phyloP scores from a whole-genome alignment of 805 yeast genomes.

The Wickerhamiella spandovensis region DNA sequence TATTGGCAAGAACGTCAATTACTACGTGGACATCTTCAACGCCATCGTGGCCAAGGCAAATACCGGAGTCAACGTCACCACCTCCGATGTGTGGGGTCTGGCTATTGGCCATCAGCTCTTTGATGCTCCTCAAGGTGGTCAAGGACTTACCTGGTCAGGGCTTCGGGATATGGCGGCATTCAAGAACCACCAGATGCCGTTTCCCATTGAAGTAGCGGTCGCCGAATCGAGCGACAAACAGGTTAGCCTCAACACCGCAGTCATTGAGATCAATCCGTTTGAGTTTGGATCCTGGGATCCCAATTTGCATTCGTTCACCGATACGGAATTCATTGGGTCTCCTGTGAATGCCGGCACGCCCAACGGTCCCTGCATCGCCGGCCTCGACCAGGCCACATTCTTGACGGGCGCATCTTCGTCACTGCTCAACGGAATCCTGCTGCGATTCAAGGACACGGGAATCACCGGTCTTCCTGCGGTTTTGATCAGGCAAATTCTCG shows the following conservation, averaged over 20 bases:
- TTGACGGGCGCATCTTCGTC: constrained; percentile 74
- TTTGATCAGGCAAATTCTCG: constrained; percentile 33
- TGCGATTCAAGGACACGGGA: constrained; percentile 42
- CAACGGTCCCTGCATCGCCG: constrained; percentile 39
- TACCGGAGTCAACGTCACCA: constrained; percentile 55
- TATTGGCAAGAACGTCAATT: constrained; percentile 35
- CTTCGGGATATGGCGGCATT: constrained; percentile 49
- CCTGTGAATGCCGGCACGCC: constrained; percentile 48
- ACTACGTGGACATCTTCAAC: constrained; percentile 33
- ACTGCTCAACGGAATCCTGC: constrained; percentile 53
- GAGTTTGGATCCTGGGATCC: constrained; percentile 87
- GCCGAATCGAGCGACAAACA: constrained; percentile 28
- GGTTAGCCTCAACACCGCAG: constrained; percentile 54
- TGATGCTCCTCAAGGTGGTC: constrained; percentile 47
- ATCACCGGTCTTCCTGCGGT: constrained; percentile 32
- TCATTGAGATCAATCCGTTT: constrained; percentile 37
- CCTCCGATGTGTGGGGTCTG: constrained; percentile 77
- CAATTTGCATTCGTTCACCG: constrained; percentile 47
- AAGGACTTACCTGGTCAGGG: constrained; percentile 44
- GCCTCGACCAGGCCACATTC: constrained; percentile 73
- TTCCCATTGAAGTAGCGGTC: constrained; percentile 45
- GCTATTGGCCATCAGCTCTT: constrained; percentile 62
- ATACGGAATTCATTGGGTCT: constrained; percentile 59
- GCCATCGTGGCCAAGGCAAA: constrained; percentile 39
- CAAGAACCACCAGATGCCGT: constrained; percentile 51